Percentiles rank a stretch among this genome's conserved stretches.
These are phyloP conservation scores for Coemansia sp. DNA, from an alignment of 192 early-diverging fungal species.

Conservation along the genomic window DNA sequence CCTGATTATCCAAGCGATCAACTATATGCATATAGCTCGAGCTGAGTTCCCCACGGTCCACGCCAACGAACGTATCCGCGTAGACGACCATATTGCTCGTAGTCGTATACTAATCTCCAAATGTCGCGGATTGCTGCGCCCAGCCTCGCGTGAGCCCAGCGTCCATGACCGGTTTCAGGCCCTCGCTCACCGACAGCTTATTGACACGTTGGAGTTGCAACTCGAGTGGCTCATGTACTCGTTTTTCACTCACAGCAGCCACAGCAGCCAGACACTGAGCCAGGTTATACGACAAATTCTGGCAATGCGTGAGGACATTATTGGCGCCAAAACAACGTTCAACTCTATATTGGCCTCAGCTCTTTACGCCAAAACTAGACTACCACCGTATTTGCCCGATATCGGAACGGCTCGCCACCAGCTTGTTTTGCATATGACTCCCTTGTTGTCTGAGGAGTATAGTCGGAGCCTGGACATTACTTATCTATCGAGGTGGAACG, in stretches of 20 bases:
- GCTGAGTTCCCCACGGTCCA: constrained; percentile 35
- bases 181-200: constrained; percentile 25
- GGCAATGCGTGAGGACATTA: constrained; percentile 48
- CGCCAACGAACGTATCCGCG: constrained; percentile 22
- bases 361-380: constrained; percentile 11
- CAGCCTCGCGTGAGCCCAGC: constrained; percentile 41
- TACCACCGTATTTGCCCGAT: constrained; percentile 47
- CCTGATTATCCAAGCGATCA: constrained; percentile 28
- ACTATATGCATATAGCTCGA: constrained; percentile 46
- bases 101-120: constrained; percentile 35
- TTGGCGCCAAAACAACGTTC: constrained; percentile 40
- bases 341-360: constrained; percentile 37
- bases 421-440: constrained; percentile 26
- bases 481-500: constrained; percentile 38
- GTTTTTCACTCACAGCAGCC: constrained; percentile 31
- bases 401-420: constrained; percentile 34
- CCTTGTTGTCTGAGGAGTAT: constrained; percentile 27
- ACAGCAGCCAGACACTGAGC: constrained; percentile 8
- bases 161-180: constrained; percentile 44
- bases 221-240: constrained; percentile 53
- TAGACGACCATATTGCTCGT: constrained; percentile 15
- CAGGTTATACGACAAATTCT: constrained; percentile 27
- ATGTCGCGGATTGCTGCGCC: constrained; percentile 26
- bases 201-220: constrained; percentile 43
- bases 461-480: constrained; percentile 41